These are phyloP conservation scores for Colletotrichum shisoi DNA, from an alignment of 2,329 filamentous ascomycete species.

Conservation along the genomic window DNA sequence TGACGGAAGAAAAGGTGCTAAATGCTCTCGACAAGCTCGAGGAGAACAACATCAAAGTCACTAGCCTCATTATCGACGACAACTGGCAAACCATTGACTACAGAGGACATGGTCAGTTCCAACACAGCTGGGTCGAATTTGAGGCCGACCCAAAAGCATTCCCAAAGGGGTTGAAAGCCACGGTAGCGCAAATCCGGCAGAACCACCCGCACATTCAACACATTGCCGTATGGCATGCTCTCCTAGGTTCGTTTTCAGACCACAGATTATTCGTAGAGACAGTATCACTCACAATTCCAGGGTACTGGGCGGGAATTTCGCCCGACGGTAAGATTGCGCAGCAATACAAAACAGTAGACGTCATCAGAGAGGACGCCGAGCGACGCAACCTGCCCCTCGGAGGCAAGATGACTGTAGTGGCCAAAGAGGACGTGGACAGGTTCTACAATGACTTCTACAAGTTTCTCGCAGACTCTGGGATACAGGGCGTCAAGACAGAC, in stretches of 20 bases:
- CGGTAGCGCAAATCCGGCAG: constrained; percentile 72
- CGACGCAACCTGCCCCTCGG: constrained; percentile 60
- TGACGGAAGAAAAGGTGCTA: constrained; percentile 82
- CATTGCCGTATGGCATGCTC: constrained; percentile 92
- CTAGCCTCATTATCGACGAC: constrained; percentile 92
- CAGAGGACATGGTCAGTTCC: constrained; percentile 60
- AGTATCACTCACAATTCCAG: constrained; percentile 46
- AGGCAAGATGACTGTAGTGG: constrained; percentile 75
- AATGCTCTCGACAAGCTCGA: constrained; percentile 76
- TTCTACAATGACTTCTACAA: constrained; percentile 93
- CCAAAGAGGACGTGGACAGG: constrained; percentile 73
- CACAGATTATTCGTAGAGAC: constrained; percentile 39
- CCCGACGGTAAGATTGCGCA: constrained; percentile 76
- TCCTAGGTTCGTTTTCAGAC: constrained; percentile 56
- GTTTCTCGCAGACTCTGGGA: constrained; percentile 75
- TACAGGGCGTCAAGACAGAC: constrained; percentile 93
- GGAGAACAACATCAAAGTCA: constrained; percentile 76
- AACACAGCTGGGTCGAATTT: constrained; percentile 78
- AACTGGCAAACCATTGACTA: constrained; percentile 86
- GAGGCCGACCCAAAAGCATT: constrained; percentile 84
- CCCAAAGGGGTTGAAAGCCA: constrained; percentile 77
- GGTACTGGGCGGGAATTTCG: constrained; percentile 92
- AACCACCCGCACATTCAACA: constrained; percentile 78
- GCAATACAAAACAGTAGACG: constrained; percentile 76
- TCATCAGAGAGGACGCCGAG: constrained; percentile 59